phyloP scores from a whole-genome alignment of 768 basidiomycete species.

The Lentinula guzmanii region DNA sequence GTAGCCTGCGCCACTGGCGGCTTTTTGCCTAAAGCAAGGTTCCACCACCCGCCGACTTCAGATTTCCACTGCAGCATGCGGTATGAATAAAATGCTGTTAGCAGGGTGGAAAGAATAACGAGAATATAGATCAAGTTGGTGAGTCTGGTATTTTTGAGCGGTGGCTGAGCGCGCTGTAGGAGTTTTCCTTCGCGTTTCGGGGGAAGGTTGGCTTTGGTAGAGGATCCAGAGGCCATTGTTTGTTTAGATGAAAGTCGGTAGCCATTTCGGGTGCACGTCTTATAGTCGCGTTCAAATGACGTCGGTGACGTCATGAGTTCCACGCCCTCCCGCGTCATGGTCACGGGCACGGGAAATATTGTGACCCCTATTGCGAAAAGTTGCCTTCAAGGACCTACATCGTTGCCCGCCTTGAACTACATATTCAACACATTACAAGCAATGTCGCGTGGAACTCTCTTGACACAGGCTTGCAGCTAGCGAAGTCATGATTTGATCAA shows the following conservation, averaged over 20 bases:
- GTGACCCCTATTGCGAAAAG: too few species aligned
- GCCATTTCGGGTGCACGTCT: neutral
- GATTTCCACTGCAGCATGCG: constrained; percentile 41
- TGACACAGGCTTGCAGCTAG: too few species aligned
- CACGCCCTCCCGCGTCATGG: neutral
- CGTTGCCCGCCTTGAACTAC: too few species aligned
- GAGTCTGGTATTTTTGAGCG: neutral
- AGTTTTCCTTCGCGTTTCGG: constrained; percentile 5
- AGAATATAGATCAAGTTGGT: constrained; percentile 5
- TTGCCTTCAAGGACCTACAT: too few species aligned
- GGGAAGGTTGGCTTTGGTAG: neutral
- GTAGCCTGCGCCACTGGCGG: constrained; percentile 16
- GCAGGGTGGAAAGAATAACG: constrained; percentile 17
- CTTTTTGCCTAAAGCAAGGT: constrained; percentile 33
- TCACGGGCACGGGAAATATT: neutral
- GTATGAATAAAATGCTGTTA: constrained; percentile 48
- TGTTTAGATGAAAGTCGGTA: neutral
- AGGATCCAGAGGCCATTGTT: neutral
- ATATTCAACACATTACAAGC: too few species aligned
- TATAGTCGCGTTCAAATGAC: neutral
- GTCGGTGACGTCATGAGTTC: neutral
- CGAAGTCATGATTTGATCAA: too few species aligned
- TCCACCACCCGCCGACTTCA: constrained; percentile 61
- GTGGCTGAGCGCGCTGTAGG: neutral
- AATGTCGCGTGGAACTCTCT: too few species aligned